Evolutionary conservation across 129 eudicot species (phyloP).

Genomic region (Centaurea solstitialis): DNA sequence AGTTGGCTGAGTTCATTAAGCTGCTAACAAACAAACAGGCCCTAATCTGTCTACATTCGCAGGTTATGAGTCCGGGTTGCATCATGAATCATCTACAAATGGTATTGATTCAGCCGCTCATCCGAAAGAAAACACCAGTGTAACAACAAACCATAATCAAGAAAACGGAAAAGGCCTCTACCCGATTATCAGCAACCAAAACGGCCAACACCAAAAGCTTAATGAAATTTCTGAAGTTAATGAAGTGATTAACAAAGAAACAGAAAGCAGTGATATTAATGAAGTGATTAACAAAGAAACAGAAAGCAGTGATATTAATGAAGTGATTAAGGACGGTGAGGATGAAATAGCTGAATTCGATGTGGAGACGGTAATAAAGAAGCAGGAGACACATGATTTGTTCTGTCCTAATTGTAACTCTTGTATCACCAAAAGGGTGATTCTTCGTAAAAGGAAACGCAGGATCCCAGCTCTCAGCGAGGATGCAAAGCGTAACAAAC

Average conservation of each 20-base stretch:
- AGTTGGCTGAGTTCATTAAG: too few species aligned
- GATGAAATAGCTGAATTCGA: constrained; percentile 54
- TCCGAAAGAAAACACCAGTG: constrained; percentile 14
- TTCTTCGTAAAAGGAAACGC: constrained; percentile 87
- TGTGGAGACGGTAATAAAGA: constrained; percentile 67
- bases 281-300: constrained; percentile 26
- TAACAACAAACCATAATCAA: constrained; percentile 6
- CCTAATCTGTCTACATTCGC: constrained; percentile 17
- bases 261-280: constrained; percentile 32
- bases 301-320: constrained; percentile 36
- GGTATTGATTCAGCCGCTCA: constrained; percentile 7
- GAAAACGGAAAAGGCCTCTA: constrained; percentile 30
- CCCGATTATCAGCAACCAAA: constrained; percentile 21
- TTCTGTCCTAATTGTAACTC: constrained; percentile 94
- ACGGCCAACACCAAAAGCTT: constrained; percentile 40
- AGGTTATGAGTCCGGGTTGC: constrained; percentile 31
- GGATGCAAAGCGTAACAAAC: constrained; percentile 50
- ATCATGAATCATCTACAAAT: constrained; percentile 11
- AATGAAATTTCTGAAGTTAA: constrained; percentile 20
- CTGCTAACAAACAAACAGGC: too few species aligned
- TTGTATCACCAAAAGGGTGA: constrained; percentile 85
- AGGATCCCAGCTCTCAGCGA: constrained; percentile 44
- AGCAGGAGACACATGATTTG: constrained; percentile 90
- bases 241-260: background rate
- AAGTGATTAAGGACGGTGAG: constrained; percentile 38